Conservation (phyloP, 2,329 filamentous ascomycete species). For the Alternaria viburni region DNA sequence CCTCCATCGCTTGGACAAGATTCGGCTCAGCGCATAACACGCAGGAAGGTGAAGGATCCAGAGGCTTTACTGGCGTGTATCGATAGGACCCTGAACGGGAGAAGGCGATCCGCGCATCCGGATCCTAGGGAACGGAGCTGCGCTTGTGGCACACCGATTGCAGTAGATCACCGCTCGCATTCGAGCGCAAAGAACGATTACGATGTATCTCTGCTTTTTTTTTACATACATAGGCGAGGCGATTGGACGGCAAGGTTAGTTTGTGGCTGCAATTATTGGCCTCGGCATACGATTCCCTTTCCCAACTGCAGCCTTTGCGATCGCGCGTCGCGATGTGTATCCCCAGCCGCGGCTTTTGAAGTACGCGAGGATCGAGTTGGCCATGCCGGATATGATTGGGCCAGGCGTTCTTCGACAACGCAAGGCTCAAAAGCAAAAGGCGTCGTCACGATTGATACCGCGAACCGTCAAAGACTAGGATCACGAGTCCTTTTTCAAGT, state of each 20-base stretch:
- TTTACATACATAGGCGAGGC: background rate
- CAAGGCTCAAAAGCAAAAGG: conserved; percentile 2
- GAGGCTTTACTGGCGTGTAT: background rate
- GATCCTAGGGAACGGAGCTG: background rate
- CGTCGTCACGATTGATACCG: background rate
- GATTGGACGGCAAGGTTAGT: background rate
- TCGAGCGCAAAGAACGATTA: background rate
- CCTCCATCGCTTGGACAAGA: conserved; percentile 6
- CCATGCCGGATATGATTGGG: conserved; percentile 1
- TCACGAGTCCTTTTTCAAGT: background rate
- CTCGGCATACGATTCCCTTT: background rate
- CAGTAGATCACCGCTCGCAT: background rate
- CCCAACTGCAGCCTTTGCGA: background rate
- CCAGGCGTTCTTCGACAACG: background rate
- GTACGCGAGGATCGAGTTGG: background rate
- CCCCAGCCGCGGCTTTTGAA: background rate
- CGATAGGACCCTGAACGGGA: background rate
- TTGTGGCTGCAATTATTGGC: background rate
- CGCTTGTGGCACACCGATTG: conserved; percentile 1
- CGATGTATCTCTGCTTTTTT: background rate
- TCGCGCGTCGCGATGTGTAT: background rate
- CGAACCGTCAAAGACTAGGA: background rate
- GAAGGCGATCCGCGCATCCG: background rate
- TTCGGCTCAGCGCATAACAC: conserved; percentile 1
- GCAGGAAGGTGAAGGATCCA: background rate